A percentile compares a stretch with the other conserved stretches of the same genome.
Evolutionary conservation across 1,284 basidiomycete species (phyloP).

Genomic region (Ustilago crameri): DNA sequence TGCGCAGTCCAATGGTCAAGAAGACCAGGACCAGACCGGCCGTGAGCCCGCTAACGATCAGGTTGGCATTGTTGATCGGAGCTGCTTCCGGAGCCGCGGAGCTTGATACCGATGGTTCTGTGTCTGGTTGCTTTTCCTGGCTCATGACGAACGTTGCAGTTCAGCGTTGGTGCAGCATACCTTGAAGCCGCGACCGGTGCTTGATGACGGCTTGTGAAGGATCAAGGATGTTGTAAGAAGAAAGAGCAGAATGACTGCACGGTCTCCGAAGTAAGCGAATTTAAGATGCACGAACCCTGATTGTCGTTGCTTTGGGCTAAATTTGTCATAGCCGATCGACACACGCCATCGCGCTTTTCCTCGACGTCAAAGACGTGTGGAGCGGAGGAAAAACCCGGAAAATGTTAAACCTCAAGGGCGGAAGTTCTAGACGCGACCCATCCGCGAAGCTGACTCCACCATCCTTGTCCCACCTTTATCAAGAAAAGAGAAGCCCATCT

Average conservation of each 20-base stretch:
- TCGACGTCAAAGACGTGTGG: too few species aligned
- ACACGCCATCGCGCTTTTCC: too few species aligned
- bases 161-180: not conserved
- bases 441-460: too few species aligned
- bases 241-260: not conserved
- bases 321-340: too few species aligned
- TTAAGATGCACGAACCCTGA: not conserved
- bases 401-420: too few species aligned
- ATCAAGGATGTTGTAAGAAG: not conserved
- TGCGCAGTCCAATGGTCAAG: conserved; percentile 37
- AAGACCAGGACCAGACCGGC: conserved; percentile 35
- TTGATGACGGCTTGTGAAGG: not conserved
- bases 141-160: not conserved
- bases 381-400: too few species aligned
- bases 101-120: not conserved
- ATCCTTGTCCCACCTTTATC: not conserved
- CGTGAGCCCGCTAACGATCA: conserved; percentile 27
- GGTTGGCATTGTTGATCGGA: conserved; percentile 19
- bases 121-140: not conserved
- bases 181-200: not conserved
- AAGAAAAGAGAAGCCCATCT: not conserved
- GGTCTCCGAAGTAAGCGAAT: not conserved
- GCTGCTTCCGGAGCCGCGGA: conserved; percentile 5
- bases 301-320: too few species aligned
- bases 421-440: too few species aligned